These are phyloP conservation scores for Chaetomidium leptoderma DNA, from an alignment of 495 filamentous ascomycete species.

Conservation along the genomic window DNA sequence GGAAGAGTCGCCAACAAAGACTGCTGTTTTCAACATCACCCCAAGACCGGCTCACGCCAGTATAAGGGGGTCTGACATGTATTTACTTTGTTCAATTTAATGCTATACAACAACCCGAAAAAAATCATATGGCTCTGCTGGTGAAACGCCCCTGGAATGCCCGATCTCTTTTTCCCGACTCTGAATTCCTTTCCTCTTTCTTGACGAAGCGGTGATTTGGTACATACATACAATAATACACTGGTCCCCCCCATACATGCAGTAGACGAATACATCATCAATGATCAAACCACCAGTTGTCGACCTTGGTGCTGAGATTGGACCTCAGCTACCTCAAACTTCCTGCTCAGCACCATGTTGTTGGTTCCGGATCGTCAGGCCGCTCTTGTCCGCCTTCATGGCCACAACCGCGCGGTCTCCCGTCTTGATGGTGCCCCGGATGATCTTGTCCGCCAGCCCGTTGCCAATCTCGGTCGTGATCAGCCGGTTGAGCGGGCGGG, in stretches of 20 bases:
- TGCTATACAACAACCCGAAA: not conserved
- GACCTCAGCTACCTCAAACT: not conserved
- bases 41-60: too few relatives aligned
- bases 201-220: conserved; percentile 4
- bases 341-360: not conserved
- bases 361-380: conserved; percentile 38
- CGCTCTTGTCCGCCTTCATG: conserved; percentile 54
- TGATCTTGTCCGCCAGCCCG: conserved; percentile 83
- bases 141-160: not conserved
- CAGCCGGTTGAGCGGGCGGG: conserved; percentile 86
- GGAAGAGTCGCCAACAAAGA: too few relatives aligned
- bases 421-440: conserved; percentile 71
- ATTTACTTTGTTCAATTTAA: too few relatives aligned
- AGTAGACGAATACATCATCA: too few relatives aligned
- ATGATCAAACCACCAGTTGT: too few relatives aligned
- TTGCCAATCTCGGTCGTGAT: conserved; percentile 88
- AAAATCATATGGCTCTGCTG: not conserved
- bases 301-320: too few relatives aligned
- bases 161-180: not conserved
- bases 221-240: conserved; percentile 6
- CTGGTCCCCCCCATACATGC: too few relatives aligned
- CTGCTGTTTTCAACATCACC: not conserved
- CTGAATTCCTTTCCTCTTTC: not conserved
- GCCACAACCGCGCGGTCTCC: conserved; percentile 68
- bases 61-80: too few relatives aligned